Evolutionary conservation across 2,329 filamentous ascomycete species (phyloP).

Genomic region (Hypoxylon sp.): DNA sequence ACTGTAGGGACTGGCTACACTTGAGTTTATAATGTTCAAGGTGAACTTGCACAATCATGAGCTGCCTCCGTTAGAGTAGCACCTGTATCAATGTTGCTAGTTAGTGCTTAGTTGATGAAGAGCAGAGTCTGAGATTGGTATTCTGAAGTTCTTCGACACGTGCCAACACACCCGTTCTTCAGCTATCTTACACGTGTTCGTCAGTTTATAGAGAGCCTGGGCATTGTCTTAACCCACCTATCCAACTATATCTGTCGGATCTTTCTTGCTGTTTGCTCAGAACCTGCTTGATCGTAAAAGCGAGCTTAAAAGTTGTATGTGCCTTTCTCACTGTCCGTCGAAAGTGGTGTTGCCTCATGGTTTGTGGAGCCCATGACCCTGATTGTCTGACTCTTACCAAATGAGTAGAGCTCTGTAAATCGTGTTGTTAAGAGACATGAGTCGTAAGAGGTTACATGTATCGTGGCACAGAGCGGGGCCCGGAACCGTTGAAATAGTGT

Average conservation of each 20-base stretch:
- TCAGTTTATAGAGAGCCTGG: background rate
- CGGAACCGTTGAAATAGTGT: slow-evolving; percentile 3
- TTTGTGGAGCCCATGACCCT: background rate
- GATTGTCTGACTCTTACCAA: background rate
- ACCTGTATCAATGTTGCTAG: background rate
- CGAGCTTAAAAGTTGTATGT: background rate
- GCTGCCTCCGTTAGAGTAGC: background rate
- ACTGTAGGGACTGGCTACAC: background rate
- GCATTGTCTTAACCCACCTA: no score
- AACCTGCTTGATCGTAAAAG: background rate
- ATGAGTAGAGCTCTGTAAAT: background rate
- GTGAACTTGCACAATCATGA: background rate
- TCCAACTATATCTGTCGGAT: background rate
- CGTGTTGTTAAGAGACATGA: background rate
- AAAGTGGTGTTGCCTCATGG: background rate
- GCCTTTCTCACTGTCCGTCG: background rate
- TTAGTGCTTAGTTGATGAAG: background rate
- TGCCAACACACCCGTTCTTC: background rate
- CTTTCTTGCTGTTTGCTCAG: background rate
- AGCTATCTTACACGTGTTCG: background rate
- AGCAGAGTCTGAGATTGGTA: background rate
- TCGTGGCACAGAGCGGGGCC: slow-evolving; percentile 13
- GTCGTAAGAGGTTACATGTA: slow-evolving; percentile 17
- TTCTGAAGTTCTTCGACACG: slow-evolving; percentile 1
- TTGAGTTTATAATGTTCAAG: background rate